Percentiles rank a stretch among this genome's conserved stretches.
Conservation (phyloP, 768 basidiomycete species). For the Thelephora aurantiotincta region DNA sequence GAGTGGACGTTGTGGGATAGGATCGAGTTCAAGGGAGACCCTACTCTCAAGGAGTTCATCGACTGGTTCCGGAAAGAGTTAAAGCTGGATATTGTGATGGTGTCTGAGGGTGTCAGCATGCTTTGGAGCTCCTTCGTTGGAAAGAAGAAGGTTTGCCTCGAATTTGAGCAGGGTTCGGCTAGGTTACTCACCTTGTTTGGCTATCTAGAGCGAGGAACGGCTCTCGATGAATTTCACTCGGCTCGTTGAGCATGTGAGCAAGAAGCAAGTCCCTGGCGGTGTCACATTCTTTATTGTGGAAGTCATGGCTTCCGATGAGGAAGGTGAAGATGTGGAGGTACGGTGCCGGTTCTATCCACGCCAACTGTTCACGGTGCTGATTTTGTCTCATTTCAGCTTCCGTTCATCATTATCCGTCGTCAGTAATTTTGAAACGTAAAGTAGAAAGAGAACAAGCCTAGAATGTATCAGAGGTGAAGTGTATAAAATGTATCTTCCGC, state of each 20-base stretch:
- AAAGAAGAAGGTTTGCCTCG: constrained; percentile 76
- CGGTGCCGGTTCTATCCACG: too few species aligned
- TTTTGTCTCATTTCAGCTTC: too few species aligned
- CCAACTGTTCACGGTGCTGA: too few species aligned
- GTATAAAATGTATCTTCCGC: too few species aligned
- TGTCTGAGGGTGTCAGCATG: constrained; percentile 96
- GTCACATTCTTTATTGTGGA: constrained; percentile 81
- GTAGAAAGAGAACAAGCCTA: too few species aligned
- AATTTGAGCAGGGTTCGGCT: neutral
- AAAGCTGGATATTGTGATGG: constrained; percentile 85
- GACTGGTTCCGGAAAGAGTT: constrained; percentile 75
- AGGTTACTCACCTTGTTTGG: constrained; percentile 1
- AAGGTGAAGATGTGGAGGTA: constrained; percentile 92
- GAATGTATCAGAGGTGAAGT: too few species aligned
- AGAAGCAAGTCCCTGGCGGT: constrained; percentile 80
- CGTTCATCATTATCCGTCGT: too few species aligned
- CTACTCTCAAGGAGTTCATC: constrained; percentile 76
- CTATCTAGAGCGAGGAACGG: constrained; percentile 69
- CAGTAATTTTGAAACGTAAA: too few species aligned
- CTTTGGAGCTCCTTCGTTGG: constrained; percentile 90
- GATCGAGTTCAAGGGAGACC: constrained; percentile 83
- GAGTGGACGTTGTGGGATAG: constrained; percentile 99
- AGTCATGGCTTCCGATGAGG: constrained; percentile 86
- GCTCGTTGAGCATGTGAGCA: constrained; percentile 87
- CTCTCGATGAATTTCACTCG: constrained; percentile 82